Conservation (phyloP, 257 asterid genomes). For the Handroanthus guayacan region DNA sequence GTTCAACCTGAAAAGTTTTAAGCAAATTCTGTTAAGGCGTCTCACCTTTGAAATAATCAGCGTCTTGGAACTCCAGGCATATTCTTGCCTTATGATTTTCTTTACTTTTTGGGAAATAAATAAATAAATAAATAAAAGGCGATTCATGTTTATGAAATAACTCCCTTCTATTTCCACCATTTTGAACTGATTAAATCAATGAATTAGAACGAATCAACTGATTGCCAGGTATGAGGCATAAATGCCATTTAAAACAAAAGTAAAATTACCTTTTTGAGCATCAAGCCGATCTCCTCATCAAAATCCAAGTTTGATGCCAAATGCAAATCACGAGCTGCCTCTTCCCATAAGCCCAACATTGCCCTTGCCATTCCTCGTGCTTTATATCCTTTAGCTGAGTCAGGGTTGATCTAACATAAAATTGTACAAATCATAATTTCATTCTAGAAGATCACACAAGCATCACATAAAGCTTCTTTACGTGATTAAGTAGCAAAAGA, state of each 20-base stretch:
- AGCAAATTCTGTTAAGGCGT: conserved; percentile 16
- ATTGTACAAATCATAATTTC: conserved; percentile 18
- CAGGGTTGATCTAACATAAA: conserved; percentile 67
- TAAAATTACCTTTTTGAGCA: conserved; percentile 64
- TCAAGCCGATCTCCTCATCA: conserved; percentile 69
- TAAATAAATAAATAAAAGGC: background rate
- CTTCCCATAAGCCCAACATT: conserved; percentile 89
- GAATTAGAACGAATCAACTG: no score
- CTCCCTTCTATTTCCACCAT: no score
- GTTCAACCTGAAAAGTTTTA: conserved; percentile 65
- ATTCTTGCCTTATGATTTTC: no score
- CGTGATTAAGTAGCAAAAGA: conserved; percentile 13
- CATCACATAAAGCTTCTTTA: conserved; percentile 11
- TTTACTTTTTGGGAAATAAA: background rate
- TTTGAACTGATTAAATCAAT: no score
- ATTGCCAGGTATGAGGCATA: background rate
- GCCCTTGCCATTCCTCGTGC: conserved; percentile 80
- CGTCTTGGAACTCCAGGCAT: background rate
- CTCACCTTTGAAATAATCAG: conserved; percentile 8
- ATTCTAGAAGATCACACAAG: conserved; percentile 8
- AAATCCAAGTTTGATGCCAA: conserved; percentile 73
- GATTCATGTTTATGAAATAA: background rate
- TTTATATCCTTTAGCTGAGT: conserved; percentile 88
- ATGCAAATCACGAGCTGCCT: conserved; percentile 76
- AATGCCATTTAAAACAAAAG: background rate